Evolutionary conservation across 768 basidiomycete species (phyloP).

Genomic region (Pulveroboletus sp.): DNA sequence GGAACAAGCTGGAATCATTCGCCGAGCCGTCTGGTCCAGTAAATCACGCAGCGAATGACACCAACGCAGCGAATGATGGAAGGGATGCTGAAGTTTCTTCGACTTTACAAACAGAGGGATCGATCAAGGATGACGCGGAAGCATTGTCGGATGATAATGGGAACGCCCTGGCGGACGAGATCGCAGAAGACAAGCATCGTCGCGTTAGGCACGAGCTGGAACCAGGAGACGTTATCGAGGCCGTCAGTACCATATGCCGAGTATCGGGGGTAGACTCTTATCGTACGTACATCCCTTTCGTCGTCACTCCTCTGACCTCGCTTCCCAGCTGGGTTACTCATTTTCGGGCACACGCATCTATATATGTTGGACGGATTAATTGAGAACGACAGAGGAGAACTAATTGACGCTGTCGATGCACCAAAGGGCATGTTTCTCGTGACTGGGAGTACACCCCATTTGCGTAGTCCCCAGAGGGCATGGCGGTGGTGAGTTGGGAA

Average conservation of each 20-base stretch:
- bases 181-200: slow-evolving; percentile 86
- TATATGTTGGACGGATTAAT: slow-evolving; percentile 92
- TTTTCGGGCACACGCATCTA: slow-evolving; percentile 79
- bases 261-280: slow-evolving; percentile 90
- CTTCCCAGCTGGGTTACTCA: slow-evolving; percentile 70
- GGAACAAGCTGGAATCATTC: slow-evolving; percentile 76
- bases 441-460: slow-evolving; percentile 78
- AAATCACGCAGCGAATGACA: neutral
- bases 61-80: slow-evolving; percentile 38
- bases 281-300: slow-evolving; percentile 48
- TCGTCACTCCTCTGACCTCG: slow-evolving; percentile 1
- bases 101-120: slow-evolving; percentile 32
- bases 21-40: slow-evolving; percentile 42
- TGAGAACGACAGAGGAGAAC: slow-evolving; percentile 81
- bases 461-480: slow-evolving; percentile 77
- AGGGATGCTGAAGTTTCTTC: slow-evolving; percentile 44
- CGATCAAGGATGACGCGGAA: slow-evolving; percentile 16
- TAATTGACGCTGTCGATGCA: slow-evolving; percentile 85
- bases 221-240: slow-evolving; percentile 87
- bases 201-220: slow-evolving; percentile 84
- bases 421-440: slow-evolving; percentile 79
- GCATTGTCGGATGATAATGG: slow-evolving; percentile 14
- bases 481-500: slow-evolving; percentile 65
- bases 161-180: slow-evolving; percentile 66
- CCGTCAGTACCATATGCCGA: slow-evolving; percentile 80